A percentile compares a stretch with the other conserved stretches of the same genome.
Evolutionary conservation across 108 stramenopile genomes (phyloP).

Genomic region (Nitzschia inconspicua): DNA sequence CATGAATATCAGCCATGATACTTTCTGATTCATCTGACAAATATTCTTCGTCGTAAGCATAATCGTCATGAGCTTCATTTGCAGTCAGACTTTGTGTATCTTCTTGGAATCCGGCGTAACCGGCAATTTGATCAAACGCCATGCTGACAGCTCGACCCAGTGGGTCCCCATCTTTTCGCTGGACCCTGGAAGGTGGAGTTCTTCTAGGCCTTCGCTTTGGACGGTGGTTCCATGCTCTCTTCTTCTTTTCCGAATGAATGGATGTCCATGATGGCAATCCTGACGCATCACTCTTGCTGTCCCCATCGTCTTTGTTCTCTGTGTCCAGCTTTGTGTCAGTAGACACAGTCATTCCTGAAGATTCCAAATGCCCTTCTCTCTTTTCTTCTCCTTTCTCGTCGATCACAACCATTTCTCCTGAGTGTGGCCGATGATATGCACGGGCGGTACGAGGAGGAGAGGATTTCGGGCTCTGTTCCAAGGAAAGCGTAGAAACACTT

Average conservation of each 20-base stretch:
- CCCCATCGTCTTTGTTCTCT: neutral
- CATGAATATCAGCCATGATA: conserved; percentile 1
- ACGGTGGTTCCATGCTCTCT: neutral
- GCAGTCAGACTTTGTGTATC: too few relatives aligned
- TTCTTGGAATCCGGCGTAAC: too few relatives aligned
- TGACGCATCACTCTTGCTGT: neutral
- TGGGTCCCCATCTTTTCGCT: neutral
- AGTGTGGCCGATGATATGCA: conserved; percentile 9
- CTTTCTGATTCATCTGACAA: conserved; percentile 9
- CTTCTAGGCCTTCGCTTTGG: neutral
- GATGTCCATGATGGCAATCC: neutral
- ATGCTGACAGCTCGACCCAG: neutral
- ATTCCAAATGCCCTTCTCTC: too few relatives aligned
- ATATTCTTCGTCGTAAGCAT: neutral
- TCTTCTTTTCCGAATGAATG: neutral
- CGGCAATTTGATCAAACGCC: conserved; percentile 8
- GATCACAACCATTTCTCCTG: conserved; percentile 1
- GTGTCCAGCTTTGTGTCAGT: too few relatives aligned
- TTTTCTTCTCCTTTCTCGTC: neutral
- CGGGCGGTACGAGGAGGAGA: neutral
- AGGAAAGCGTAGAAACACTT: neutral
- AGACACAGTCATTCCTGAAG: too few relatives aligned
- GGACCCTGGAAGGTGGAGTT: neutral
- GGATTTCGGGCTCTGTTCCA: too few relatives aligned
- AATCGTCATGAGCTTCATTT: neutral